Conservation (phyloP, 1,284 basidiomycete species). For the Trametes versicolor region DNA sequence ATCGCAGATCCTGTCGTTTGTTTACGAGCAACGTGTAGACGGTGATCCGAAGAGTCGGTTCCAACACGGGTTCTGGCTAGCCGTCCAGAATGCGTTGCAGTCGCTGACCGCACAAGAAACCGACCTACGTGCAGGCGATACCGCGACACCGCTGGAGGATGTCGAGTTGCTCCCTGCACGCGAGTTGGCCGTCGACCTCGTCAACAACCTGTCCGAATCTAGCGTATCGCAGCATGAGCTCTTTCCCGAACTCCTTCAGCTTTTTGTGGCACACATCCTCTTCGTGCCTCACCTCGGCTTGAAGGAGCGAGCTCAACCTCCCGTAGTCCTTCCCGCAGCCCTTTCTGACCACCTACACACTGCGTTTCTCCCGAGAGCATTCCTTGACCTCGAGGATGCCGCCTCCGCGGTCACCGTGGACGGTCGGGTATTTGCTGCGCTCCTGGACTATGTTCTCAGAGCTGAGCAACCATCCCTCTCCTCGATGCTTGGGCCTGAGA, state of each 20-base stretch:
- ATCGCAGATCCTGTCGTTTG: conserved; percentile 55
- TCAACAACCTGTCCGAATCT: conserved; percentile 1
- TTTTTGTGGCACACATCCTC: conserved; percentile 54
- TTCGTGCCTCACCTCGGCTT: conserved; percentile 54
- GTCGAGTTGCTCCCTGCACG: conserved; percentile 20
- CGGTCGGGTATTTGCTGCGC: conserved; percentile 57
- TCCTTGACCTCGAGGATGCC: conserved; percentile 44
- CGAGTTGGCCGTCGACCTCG: conserved; percentile 14
- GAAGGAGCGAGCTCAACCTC: conserved; percentile 52
- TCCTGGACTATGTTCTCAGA: conserved; percentile 49
- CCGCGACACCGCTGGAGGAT: conserved; percentile 7
- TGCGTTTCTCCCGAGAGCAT: conserved; percentile 52
- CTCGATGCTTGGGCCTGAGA: conserved; percentile 45
- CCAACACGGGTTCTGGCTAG: conserved; percentile 35
- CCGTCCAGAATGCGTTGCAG: conserved; percentile 17
- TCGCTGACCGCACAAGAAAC: conserved; percentile 30
- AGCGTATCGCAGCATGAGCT: conserved; percentile 9
- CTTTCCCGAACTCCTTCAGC: conserved; percentile 19
- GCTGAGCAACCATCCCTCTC: conserved; percentile 35
- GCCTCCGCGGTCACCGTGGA: conserved; percentile 50
- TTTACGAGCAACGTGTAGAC: conserved; percentile 51
- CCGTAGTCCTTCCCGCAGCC: conserved; percentile 41
- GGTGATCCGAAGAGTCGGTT: conserved; percentile 31
- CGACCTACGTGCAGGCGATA: conserved; percentile 9
- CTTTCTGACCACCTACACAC: conserved; percentile 45